These are phyloP conservation scores for Gaeumannomyces sp. DNA, from an alignment of 2,329 filamentous ascomycete genomes.

Conservation along the genomic window DNA sequence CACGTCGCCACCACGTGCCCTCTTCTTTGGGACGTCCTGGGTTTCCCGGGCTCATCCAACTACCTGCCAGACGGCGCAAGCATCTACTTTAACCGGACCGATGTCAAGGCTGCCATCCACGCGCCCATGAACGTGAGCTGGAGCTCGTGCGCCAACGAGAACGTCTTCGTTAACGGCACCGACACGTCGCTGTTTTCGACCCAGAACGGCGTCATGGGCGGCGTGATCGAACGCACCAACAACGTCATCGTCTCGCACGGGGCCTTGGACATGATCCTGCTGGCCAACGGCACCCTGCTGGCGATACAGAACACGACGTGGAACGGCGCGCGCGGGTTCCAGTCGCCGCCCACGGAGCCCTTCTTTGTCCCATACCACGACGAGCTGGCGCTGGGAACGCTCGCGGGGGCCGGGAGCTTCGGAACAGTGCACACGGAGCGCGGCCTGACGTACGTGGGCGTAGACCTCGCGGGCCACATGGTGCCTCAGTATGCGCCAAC, in stretches of 20 bases:
- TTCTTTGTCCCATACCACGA: conserved; percentile 65
- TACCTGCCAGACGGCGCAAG: conserved; percentile 58
- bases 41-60: conserved; percentile 51
- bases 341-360: conserved; percentile 44
- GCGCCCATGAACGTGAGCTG: conserved; percentile 53
- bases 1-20: conserved; percentile 62
- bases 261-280: conserved; percentile 61
- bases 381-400: conserved; percentile 27
- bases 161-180: conserved; percentile 30
- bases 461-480: conserved; percentile 62
- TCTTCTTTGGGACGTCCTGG: conserved; percentile 41
- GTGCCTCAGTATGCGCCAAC: conserved; percentile 60
- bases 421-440: conserved; percentile 65
- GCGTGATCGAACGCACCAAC: conserved; percentile 65
- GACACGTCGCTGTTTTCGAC: conserved; percentile 32
- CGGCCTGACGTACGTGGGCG: conserved; percentile 61
- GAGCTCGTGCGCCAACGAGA: conserved; percentile 22
- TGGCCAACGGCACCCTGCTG: conserved; percentile 62
- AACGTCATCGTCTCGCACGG: conserved; percentile 71
- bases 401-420: conserved; percentile 56
- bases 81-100: conserved; percentile 48
- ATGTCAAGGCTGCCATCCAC: conserved; percentile 45
- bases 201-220: conserved; percentile 49
- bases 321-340: conserved; percentile 35
- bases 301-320: conserved; percentile 77